Evolutionary conservation across 352 stramenopile species (phyloP), one percentile per base, ranked within the genome.

Genomic region (Globisporangium radiosum): DNA sequence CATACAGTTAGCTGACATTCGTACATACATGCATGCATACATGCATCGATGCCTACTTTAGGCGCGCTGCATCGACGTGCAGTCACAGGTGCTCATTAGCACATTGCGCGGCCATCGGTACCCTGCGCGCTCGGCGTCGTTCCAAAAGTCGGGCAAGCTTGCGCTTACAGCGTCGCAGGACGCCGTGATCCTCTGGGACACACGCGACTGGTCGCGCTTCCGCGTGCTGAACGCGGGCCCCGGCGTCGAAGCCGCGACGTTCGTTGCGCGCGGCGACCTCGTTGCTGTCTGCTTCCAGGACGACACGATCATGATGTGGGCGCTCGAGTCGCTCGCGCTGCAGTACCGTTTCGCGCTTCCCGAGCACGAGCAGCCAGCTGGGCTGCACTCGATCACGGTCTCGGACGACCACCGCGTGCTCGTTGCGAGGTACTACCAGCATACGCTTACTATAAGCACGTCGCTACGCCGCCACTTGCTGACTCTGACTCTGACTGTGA

Each of bases 221-320:
- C 71, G 85, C 8, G 81, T 92, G 15, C 72, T 95, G 0, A 93
- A 92, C 52, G 85, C 83, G 8, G 82, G 81, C 0, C 79, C 80
- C 0, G 81, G 78, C 0, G 80, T 91, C 15, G 75, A 88, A 48
- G 66, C 80, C 42, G 80, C 80, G 1, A 72, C 63, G n/a, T 92
- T 92, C 48, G 77, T 90, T 25, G 14, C 67, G 0, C 60, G 62
- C 54, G 79, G 75, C 17, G 68, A 91, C 11, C 68, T 94, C 10
- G 83, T 94, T 25, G 82, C 81, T 1, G 82, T 92, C 2, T 92
- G 75, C 54, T 94, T 92, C 59, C 76, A 89, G 42, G 85, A 94
- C 51, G 75, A 90, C 55, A 85, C 81, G 10, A 87, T 92, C 59
- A 88, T 94, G 78, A 91, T 94, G 81, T 92, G 82, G 85, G 81